These are phyloP conservation scores for Niveomyces coronatus DNA, from an alignment of 2,329 filamentous ascomycete species.

Conservation along the genomic window DNA sequence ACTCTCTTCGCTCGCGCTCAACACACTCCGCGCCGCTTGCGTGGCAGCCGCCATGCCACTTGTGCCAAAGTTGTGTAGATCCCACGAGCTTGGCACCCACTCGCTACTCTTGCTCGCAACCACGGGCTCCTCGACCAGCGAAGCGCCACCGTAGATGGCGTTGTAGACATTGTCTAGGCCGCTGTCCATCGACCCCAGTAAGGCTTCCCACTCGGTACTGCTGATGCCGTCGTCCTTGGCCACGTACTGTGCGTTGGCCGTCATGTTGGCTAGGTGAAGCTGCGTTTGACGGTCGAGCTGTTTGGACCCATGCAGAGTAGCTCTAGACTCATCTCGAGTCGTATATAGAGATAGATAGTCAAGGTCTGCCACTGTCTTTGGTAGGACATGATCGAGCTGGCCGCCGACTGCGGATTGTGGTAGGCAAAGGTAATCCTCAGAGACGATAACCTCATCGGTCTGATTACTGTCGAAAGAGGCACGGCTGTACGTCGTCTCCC, in stretches of 20 bases:
- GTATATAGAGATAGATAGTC: constrained; percentile 48
- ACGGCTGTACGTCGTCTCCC: constrained; percentile 31
- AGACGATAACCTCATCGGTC: constrained; percentile 25
- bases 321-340: constrained; percentile 36
- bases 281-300: constrained; percentile 16
- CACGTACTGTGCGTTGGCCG: constrained; percentile 11
- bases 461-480: constrained; percentile 38
- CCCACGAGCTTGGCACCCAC: constrained; percentile 51
- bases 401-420: constrained; percentile 31
- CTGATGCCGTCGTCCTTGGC: constrained; percentile 38
- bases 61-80: constrained; percentile 40
- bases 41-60: constrained; percentile 35
- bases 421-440: constrained; percentile 39
- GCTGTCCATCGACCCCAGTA: constrained; percentile 69
- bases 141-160: constrained; percentile 63
- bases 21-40: constrained; percentile 40
- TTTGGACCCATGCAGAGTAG: constrained; percentile 36
- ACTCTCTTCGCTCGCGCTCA: constrained; percentile 48
- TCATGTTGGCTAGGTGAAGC: constrained; percentile 16
- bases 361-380: constrained; percentile 34
- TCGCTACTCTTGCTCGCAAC: constrained; percentile 30
- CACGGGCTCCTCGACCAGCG: constrained; percentile 33
- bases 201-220: constrained; percentile 68
- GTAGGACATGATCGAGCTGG: constrained; percentile 18
- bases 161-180: constrained; percentile 78